Percentiles rank a stretch among this genome's conserved stretches.
These are phyloP conservation scores for Psidium friedrichsthalianum DNA, from an alignment of 345 rosid species.

Conservation along the genomic window DNA sequence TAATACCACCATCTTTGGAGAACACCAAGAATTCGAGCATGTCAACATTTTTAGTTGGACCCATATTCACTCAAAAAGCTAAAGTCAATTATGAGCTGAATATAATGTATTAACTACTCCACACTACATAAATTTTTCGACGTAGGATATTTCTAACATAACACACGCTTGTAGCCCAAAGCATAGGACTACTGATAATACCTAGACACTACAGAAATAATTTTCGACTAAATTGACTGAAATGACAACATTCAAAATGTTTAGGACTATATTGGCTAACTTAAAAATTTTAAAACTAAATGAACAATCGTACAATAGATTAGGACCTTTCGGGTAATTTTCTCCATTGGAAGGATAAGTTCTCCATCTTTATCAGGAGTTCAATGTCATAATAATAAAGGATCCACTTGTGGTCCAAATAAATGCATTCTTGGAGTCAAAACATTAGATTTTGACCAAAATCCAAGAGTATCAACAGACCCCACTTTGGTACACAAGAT, in stretches of 20 bases:
- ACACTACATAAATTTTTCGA: too few species aligned
- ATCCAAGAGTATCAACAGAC: neutral
- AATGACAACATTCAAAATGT: neutral
- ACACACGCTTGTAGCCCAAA: too few species aligned
- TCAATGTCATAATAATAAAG: neutral
- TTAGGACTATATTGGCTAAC: too few species aligned
- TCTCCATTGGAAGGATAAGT: neutral
- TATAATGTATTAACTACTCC: too few species aligned
- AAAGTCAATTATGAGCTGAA: too few species aligned
- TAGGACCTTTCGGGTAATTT: neutral
- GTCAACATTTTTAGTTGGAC: too few species aligned
- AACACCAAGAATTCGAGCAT: too few species aligned
- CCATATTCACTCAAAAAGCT: too few species aligned
- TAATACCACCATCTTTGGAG: too few species aligned
- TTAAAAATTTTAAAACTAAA: neutral
- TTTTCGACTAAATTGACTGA: fast-evolving
- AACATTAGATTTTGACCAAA: neutral
- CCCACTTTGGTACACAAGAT: neutral
- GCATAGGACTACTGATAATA: fast-evolving
- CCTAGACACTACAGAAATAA: too few species aligned
- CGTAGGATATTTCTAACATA: too few species aligned
- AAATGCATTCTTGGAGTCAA: neutral
- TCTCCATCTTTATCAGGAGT: neutral
- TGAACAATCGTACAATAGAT: neutral
- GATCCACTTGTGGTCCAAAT: neutral